Conservation (phyloP, 768 basidiomycete genomes). For the Candolleomyces efflorescens region DNA sequence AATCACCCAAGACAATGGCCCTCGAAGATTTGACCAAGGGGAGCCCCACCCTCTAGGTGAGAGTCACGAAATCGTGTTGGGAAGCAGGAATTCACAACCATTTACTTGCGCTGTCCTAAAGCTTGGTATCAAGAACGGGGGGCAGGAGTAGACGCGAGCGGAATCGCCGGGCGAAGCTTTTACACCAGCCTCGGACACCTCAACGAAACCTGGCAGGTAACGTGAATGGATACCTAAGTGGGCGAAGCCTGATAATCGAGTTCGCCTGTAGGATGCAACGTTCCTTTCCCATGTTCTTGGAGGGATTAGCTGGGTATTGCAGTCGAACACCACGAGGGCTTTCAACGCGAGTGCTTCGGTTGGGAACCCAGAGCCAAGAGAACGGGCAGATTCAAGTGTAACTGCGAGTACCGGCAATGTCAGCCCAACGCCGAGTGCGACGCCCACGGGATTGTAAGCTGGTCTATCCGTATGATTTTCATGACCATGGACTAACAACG, state of each 20-base stretch:
- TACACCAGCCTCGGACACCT: slow-evolving; percentile 81
- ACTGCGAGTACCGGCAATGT: too few relatives aligned
- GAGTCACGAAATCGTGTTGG: slow-evolving; percentile 7
- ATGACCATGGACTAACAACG: too few relatives aligned
- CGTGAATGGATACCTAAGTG: background rate
- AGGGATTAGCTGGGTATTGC: slow-evolving; percentile 70
- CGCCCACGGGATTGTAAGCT: too few relatives aligned
- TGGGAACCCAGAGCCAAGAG: slow-evolving; percentile 32
- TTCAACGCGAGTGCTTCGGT: slow-evolving; percentile 59
- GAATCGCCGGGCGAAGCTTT: slow-evolving; percentile 69
- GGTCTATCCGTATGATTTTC: too few relatives aligned
- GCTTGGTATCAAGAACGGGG: slow-evolving; percentile 85
- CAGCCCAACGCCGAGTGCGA: too few relatives aligned
- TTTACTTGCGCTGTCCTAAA: slow-evolving; percentile 18
- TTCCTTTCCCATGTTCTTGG: slow-evolving; percentile 73
- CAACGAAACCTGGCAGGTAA: slow-evolving; percentile 72
- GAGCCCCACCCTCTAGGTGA: slow-evolving; percentile 74
- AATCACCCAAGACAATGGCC: slow-evolving; percentile 36
- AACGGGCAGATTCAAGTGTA: too few relatives aligned
- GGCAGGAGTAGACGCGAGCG: slow-evolving; percentile 50
- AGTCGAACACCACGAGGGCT: slow-evolving; percentile 66
- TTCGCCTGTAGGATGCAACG: slow-evolving; percentile 45
- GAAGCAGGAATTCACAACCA: background rate
- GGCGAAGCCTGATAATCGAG: background rate
- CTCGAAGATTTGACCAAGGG: slow-evolving; percentile 59